Conservation (phyloP, 805 yeast genomes). For the Candida odintsovae region DNA sequence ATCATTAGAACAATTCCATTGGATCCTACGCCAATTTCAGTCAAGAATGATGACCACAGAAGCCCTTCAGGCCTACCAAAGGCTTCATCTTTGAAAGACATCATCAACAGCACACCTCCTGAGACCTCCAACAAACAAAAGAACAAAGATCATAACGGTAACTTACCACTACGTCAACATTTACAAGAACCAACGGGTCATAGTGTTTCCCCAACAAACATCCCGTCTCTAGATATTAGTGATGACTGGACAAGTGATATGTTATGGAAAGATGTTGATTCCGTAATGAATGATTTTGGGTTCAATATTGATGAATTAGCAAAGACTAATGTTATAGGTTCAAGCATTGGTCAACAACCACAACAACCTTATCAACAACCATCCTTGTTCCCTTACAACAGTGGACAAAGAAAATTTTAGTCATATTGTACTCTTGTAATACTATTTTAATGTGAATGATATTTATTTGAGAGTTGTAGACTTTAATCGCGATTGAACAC, state of each 20-base stretch:
- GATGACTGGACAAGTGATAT: constrained; percentile 39
- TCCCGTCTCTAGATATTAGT: constrained; percentile 28
- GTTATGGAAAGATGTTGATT: constrained; percentile 72
- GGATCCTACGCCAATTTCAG: constrained; percentile 70
- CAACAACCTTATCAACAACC: background rate
- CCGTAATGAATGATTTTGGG: constrained; percentile 89
- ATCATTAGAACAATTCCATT: constrained; percentile 75
- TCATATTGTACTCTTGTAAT: background rate
- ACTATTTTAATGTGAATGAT: background rate
- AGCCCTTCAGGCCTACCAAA: constrained; percentile 8
- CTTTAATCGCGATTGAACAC: background rate
- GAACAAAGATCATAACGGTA: background rate
- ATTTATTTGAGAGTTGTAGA: too few species aligned
- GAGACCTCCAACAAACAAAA: constrained; percentile 3
- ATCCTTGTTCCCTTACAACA: background rate
- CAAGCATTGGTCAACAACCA: background rate
- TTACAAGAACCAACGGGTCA: background rate
- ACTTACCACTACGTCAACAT: background rate
- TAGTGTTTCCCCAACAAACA: constrained; percentile 17
- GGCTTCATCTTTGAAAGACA: constrained; percentile 11
- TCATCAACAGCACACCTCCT: constrained; percentile 18
- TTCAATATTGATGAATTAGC: constrained; percentile 49
- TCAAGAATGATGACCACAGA: constrained; percentile 12
- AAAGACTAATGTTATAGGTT: background rate
- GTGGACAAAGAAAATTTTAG: background rate